phyloP scores from a whole-genome alignment of 2,329 filamentous ascomycete species.

The Penicillium psychrosexuale region DNA sequence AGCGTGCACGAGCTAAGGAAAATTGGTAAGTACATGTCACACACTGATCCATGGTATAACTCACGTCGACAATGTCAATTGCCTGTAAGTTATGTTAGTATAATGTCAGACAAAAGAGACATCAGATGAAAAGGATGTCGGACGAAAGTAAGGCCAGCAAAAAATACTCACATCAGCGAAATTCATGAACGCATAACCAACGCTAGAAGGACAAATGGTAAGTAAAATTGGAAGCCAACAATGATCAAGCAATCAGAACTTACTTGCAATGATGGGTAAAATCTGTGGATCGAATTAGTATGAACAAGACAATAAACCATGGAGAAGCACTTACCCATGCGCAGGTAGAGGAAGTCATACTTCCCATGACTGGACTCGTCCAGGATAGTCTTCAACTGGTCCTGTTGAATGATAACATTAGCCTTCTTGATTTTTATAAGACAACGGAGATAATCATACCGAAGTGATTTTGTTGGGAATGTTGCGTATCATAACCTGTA shows the following conservation, averaged over 20 bases:
- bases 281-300: slow-evolving; percentile 45
- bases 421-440: background rate
- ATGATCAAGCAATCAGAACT: slow-evolving; percentile 33
- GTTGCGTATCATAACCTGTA: slow-evolving; percentile 85
- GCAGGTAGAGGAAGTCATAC: slow-evolving; percentile 93
- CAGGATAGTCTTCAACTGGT: slow-evolving; percentile 72
- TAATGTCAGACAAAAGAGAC: background rate
- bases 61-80: slow-evolving; percentile 67
- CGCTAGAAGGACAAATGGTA: slow-evolving; percentile 51
- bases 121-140: background rate
- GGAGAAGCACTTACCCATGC: slow-evolving; percentile 58
- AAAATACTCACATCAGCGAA: slow-evolving; percentile 67
- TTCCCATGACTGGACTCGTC: slow-evolving; percentile 75
- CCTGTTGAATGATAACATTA: slow-evolving; percentile 36
- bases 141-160: background rate
- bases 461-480: slow-evolving; percentile 82
- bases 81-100: slow-evolving; percentile 53
- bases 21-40: slow-evolving; percentile 4
- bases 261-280: slow-evolving; percentile 82
- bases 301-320: background rate
- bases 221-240: background rate
- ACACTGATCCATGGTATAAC: slow-evolving; percentile 26
- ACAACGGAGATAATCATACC: slow-evolving; percentile 29
- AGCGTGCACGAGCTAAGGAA: slow-evolving; percentile 65
- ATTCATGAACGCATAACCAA: slow-evolving; percentile 97